Evolutionary conservation across 129 eudicot species (phyloP).

Genomic region (Centrapalus pauciflorus): DNA sequence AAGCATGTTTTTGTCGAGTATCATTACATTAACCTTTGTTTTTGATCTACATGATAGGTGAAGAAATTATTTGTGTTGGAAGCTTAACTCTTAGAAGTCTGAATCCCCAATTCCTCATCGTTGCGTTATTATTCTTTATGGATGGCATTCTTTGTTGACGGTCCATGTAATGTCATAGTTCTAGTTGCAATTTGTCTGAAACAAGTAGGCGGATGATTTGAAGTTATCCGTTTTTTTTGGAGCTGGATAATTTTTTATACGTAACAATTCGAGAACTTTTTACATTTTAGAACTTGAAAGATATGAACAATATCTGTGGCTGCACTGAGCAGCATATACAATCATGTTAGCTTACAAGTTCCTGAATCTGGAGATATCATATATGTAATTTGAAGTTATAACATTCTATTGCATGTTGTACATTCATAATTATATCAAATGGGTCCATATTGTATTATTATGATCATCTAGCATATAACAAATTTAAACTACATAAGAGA

Average conservation of each 20-base stretch:
- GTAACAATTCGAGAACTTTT: no score
- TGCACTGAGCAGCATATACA: no score
- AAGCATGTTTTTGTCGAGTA: not conserved
- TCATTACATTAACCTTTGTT: not conserved
- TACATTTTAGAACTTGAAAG: not conserved
- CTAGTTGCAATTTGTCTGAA: conserved; percentile 4
- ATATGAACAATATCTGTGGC: not conserved
- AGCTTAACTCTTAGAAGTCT: conserved; percentile 15
- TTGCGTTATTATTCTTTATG: not conserved
- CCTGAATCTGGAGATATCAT: no score
- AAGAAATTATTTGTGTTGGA: conserved; percentile 59
- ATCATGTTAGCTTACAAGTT: no score
- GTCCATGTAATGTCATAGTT: not conserved
- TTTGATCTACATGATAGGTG: conserved; percentile 34
- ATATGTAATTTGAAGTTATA: no score
- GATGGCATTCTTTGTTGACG: conserved; percentile 9
- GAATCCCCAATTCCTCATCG: not conserved
- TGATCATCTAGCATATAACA: no score
- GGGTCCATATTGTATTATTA: no score
- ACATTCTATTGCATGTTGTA: no score
- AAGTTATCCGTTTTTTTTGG: not conserved
- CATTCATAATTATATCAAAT: no score
- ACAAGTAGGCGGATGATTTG: not conserved
- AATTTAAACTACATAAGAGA: no score
- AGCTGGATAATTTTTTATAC: not conserved